phyloP scores from a whole-genome alignment of 2,329 filamentous ascomycete species.

The Trichoderma sp. region DNA sequence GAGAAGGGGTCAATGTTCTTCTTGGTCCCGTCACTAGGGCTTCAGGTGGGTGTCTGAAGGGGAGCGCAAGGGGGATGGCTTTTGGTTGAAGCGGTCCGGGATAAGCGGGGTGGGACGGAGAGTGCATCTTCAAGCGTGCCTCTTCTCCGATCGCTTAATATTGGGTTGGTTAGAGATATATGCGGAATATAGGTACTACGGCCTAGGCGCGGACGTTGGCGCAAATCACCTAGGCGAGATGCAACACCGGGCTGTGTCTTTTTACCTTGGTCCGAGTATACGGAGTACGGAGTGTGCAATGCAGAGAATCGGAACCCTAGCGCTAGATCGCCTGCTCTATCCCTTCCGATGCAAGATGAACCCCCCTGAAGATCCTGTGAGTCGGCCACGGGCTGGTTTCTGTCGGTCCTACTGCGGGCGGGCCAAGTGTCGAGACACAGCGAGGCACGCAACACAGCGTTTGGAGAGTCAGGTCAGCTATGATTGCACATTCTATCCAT shows the following conservation, averaged over 20 bases:
- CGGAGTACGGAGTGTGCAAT: background rate
- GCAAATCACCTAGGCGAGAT: background rate
- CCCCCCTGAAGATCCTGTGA: conserved; percentile 12
- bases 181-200: background rate
- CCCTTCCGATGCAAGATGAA: conserved; percentile 7
- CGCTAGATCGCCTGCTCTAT: conserved; percentile 10
- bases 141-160: conserved; percentile 14
- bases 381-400: background rate
- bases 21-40: background rate
- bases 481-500: background rate
- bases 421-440: background rate
- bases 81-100: background rate
- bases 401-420: conserved; percentile 17
- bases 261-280: background rate
- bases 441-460: background rate
- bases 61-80: background rate
- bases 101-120: conserved; percentile 9
- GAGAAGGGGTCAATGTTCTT: background rate
- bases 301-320: conserved; percentile 8
- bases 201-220: background rate
- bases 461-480: background rate
- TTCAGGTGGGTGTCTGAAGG: conserved; percentile 5
- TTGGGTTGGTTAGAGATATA: conserved; percentile 6
- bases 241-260: background rate
- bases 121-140: conserved; percentile 12